Evolutionary conservation across 805 yeast genomes (phyloP), one percentile per base, ranked within the genome.

Genomic region (Zygotorulaspora florentina): DNA sequence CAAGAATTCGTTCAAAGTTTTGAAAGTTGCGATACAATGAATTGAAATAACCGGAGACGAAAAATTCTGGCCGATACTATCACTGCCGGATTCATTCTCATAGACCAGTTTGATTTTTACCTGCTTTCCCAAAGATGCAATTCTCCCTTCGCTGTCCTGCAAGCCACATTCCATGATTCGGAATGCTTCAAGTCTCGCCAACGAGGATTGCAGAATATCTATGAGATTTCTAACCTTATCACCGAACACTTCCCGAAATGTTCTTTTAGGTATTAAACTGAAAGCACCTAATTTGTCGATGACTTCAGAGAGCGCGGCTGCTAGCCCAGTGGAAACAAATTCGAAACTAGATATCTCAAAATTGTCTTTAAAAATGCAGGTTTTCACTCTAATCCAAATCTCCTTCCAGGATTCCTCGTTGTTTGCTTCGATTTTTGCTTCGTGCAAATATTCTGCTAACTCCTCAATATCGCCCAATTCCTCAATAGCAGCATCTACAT

Each of bases 181-280:
- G 61, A 88, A 86, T 0, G 83, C 70, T 60, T 89, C 96, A 0
- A 80, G 72, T 54, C 95, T 73, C 1, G 87, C 79, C 17, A 88
- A 64, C 0, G 87, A 79, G 45, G 85, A 89, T 50, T 87, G 93
- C 13, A 88, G 66, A 49, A 81, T 79, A 3, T 66, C 64, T 1
- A 87, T 74, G 17, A 87, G 65, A 2, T 69, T 56, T 5, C 66
- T 67, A 35, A 80, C 57, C 2, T 57, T 60, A 23, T 67, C 70
- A 5, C 56, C 53, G 54, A 65, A 61, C 35, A 67, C 62, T 41
- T 65, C 56, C 28, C 73, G 57, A 52, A 86, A 81, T 2, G 81
- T 67, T 17, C 54, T 57, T 50, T 69, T 64, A 31, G 79, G 70
- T 12, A 57, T 58, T n/a, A 68, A 57, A 16, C 61, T 65, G 23